These are phyloP conservation scores for Aureobasidium sp. DNA, from an alignment of 2,329 filamentous ascomycete genomes.

Conservation along the genomic window DNA sequence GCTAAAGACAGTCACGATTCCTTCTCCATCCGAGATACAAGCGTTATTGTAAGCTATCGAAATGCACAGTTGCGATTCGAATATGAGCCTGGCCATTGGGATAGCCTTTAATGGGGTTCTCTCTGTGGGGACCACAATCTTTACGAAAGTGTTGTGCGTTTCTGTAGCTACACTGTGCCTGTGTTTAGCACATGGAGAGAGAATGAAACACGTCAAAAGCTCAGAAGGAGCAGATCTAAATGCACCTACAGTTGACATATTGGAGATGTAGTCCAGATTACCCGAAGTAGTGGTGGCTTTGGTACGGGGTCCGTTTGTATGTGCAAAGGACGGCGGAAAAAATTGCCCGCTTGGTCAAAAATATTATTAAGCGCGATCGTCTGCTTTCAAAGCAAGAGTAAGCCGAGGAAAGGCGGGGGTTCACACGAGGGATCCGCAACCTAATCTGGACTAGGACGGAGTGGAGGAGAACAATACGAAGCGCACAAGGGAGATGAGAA, in stretches of 20 bases:
- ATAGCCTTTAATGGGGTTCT: too few relatives aligned
- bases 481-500: not conserved
- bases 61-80: too few relatives aligned
- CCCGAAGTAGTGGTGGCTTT: not conserved
- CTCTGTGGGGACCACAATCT: too few relatives aligned
- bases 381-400: not conserved
- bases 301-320: not conserved
- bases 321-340: not conserved
- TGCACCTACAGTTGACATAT: not conserved
- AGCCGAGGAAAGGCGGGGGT: conserved; percentile 3
- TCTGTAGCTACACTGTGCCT: too few relatives aligned
- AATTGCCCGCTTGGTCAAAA: not conserved
- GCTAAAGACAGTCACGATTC: too few relatives aligned
- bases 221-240: not conserved
- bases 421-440: not conserved
- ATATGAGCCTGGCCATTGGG: too few relatives aligned
- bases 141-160: too few relatives aligned
- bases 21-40: too few relatives aligned
- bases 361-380: conserved; percentile 4
- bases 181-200: too few relatives aligned
- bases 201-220: not conserved
- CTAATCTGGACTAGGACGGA: conserved; percentile 3
- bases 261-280: not conserved
- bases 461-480: not conserved
- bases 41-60: too few relatives aligned